These are phyloP conservation scores for Phialophora tarda DNA, from an alignment of 2,329 filamentous ascomycete genomes.

Conservation along the genomic window DNA sequence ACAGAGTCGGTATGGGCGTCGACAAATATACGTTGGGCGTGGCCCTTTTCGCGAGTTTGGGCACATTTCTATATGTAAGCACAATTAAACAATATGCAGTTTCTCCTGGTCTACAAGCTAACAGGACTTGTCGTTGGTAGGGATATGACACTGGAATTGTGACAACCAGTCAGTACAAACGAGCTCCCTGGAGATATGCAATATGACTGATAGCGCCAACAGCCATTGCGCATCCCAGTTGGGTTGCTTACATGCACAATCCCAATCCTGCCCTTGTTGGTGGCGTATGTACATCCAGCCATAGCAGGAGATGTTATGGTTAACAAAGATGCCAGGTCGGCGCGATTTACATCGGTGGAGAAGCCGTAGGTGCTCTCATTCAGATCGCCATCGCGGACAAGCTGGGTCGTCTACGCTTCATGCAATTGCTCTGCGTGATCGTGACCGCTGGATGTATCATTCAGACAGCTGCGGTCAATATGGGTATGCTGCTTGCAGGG, in stretches of 20 bases:
- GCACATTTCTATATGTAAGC: slow-evolving; percentile 14
- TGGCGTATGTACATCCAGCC: slow-evolving; percentile 12
- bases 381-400: slow-evolving; percentile 61
- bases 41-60: slow-evolving; percentile 13
- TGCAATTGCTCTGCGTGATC: slow-evolving; percentile 65
- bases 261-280: slow-evolving; percentile 43
- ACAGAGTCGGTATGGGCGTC: slow-evolving; percentile 5
- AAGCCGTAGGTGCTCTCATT: slow-evolving; percentile 60
- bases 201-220: slow-evolving; percentile 34
- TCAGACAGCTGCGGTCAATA: slow-evolving; percentile 63
- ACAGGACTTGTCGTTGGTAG: slow-evolving; percentile 42
- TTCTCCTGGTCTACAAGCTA: not conserved
- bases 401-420: slow-evolving; percentile 58
- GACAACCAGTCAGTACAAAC: slow-evolving; percentile 58
- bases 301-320: not conserved
- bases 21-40: slow-evolving; percentile 11
- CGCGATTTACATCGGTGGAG: slow-evolving; percentile 64
- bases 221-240: slow-evolving; percentile 64
- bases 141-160: slow-evolving; percentile 66
- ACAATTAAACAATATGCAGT: not conserved
- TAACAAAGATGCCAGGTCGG: slow-evolving; percentile 57
- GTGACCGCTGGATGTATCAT: slow-evolving; percentile 72
- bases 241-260: slow-evolving; percentile 63
- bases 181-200: slow-evolving; percentile 37
- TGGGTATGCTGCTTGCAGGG: slow-evolving; percentile 70